These are phyloP conservation scores for Austroboletus festivus DNA, from an alignment of 768 basidiomycete species.

Conservation along the genomic window DNA sequence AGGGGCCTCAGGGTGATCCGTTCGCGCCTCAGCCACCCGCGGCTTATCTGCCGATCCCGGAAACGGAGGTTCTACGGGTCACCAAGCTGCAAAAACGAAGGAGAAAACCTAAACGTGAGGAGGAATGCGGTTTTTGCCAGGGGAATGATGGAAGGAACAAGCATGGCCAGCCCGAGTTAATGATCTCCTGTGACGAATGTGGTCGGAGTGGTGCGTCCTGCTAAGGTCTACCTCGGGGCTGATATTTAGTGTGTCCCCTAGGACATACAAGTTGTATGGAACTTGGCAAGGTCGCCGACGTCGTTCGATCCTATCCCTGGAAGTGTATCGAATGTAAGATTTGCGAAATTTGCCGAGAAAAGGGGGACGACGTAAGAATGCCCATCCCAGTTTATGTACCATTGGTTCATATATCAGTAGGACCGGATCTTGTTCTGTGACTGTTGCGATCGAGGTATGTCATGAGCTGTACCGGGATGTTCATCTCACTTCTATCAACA, in stretches of 20 bases:
- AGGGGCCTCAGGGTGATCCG: conserved; percentile 80
- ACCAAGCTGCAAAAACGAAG: conserved; percentile 48
- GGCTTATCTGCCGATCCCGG: conserved; percentile 49
- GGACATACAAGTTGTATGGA: conserved; percentile 89
- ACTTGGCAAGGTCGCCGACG: conserved; percentile 52
- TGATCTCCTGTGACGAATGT: conserved; percentile 81
- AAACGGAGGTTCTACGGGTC: conserved; percentile 39
- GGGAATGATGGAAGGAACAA: conserved; percentile 63
- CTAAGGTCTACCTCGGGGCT: not conserved
- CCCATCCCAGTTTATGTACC: conserved; percentile 10
- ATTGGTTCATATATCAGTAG: conserved; percentile 39
- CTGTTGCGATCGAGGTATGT: conserved; percentile 81
- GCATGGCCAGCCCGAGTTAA: conserved; percentile 52
- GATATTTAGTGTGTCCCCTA: conserved; percentile 25
- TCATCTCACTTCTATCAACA: conserved; percentile 24
- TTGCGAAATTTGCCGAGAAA: conserved; percentile 82
- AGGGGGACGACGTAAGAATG: conserved; percentile 81
- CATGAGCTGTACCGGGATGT: conserved; percentile 7
- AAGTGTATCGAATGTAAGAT: conserved; percentile 88
- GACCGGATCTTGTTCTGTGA: conserved; percentile 87
- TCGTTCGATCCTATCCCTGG: conserved; percentile 77
- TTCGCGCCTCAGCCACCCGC: conserved; percentile 65
- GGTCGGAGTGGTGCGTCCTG: conserved; percentile 68
- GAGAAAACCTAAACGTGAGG: conserved; percentile 49
- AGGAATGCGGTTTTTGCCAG: conserved; percentile 75